These are phyloP conservation scores for Corchorus olitorius DNA, from an alignment of 345 rosid species.

Conservation along the genomic window DNA sequence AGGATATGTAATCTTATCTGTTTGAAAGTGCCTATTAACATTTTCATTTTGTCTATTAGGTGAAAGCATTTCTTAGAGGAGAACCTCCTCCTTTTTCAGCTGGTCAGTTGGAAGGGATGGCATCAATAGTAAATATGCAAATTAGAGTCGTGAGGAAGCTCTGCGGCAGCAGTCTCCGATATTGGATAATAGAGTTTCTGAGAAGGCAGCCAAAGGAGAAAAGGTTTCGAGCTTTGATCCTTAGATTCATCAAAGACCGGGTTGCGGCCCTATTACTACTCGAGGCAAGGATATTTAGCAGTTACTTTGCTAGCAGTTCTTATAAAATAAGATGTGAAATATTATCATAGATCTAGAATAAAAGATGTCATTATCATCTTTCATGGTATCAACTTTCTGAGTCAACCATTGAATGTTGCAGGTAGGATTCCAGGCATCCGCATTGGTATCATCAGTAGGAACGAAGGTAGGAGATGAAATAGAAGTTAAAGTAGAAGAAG, in stretches of 20 bases:
- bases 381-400: constrained; percentile 4
- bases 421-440: constrained; percentile 85
- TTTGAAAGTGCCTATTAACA: constrained; percentile 7
- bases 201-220: constrained; percentile 78
- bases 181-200: constrained; percentile 85
- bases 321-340: neutral
- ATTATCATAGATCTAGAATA: neutral
- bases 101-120: constrained; percentile 88
- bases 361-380: constrained; percentile 2
- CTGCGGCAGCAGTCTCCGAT: constrained; percentile 64
- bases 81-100: constrained; percentile 82
- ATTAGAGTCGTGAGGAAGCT: constrained; percentile 59
- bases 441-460: constrained; percentile 83
- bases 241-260: constrained; percentile 84
- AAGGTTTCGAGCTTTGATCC: constrained; percentile 67
- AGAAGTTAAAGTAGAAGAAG: constrained; percentile 75
- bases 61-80: constrained; percentile 83
- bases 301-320: neutral
- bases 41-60: constrained; percentile 37
- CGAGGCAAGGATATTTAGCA: constrained; percentile 52
- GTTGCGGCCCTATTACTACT: constrained; percentile 68
- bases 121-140: constrained; percentile 70
- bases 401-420: constrained; percentile 32
- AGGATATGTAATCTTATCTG: neutral
- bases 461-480: constrained; percentile 80